Percentiles rank a stretch among this genome's conserved stretches.
Evolutionary conservation across 2,329 filamentous ascomycete species (phyloP).

Genomic region (Emydomyces testavorans): DNA sequence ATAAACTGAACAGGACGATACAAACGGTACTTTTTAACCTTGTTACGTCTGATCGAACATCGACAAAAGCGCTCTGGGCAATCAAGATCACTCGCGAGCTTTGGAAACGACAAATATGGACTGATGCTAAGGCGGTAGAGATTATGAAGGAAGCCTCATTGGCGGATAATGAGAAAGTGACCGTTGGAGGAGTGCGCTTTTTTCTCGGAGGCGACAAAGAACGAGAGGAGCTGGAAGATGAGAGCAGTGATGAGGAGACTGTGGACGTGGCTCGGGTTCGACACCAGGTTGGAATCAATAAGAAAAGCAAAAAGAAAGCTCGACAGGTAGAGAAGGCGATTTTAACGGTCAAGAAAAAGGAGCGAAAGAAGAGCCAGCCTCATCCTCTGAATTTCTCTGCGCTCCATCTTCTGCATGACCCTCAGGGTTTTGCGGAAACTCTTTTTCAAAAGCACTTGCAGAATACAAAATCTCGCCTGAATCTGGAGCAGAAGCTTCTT

Average conservation of each 20-base stretch:
- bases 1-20: slow-evolving; percentile 82
- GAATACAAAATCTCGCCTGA: slow-evolving; percentile 70
- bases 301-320: slow-evolving; percentile 83
- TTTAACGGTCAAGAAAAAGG: slow-evolving; percentile 67
- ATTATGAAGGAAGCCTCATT: slow-evolving; percentile 93
- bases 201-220: slow-evolving; percentile 95
- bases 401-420: slow-evolving; percentile 83
- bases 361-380: slow-evolving; percentile 77
- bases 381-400: slow-evolving; percentile 93
- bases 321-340: slow-evolving; percentile 69
- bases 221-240: slow-evolving; percentile 81
- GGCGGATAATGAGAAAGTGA: slow-evolving; percentile 85
- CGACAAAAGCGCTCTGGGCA: slow-evolving; percentile 83
- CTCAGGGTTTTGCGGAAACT: slow-evolving; percentile 82
- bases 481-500: slow-evolving; percentile 79
- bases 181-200: slow-evolving; percentile 76
- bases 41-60: slow-evolving; percentile 71
- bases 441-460: slow-evolving; percentile 87
- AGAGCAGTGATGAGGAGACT: slow-evolving; percentile 66
- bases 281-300: slow-evolving; percentile 85
- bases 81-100: slow-evolving; percentile 90
- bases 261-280: slow-evolving; percentile 69
- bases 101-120: slow-evolving; percentile 95
- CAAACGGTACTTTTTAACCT: slow-evolving; percentile 91
- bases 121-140: slow-evolving; percentile 86